phyloP scores from a whole-genome alignment of 768 basidiomycete species.

The Pisolithus tinctorius region DNA sequence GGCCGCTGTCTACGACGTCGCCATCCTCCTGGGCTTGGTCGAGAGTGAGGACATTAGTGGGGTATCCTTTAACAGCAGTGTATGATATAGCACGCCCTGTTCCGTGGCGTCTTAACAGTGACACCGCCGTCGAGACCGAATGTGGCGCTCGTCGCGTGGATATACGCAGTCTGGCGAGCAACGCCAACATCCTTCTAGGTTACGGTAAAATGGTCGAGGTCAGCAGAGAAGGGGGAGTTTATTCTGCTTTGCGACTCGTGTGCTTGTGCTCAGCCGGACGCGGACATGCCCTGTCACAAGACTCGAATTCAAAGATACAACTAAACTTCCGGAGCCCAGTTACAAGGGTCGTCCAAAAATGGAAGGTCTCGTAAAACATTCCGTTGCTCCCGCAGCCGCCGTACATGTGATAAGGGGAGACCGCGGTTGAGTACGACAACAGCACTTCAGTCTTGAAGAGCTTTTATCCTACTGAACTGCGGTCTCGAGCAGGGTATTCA shows the following conservation, averaged over 20 bases:
- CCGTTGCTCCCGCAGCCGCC: too few species aligned
- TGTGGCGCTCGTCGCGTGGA: background rate
- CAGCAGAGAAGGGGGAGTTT: too few species aligned
- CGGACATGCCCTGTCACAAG: too few species aligned
- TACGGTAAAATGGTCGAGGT: background rate
- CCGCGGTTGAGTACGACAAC: too few species aligned
- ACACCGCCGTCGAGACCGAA: background rate
- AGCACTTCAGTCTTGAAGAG: too few species aligned
- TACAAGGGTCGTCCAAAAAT: background rate
- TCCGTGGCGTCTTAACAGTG: background rate
- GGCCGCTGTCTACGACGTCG: slow-evolving; percentile 4
- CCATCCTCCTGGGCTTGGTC: slow-evolving; percentile 2
- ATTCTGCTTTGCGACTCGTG: too few species aligned
- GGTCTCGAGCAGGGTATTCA: too few species aligned
- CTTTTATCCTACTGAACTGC: too few species aligned
- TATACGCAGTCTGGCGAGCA: slow-evolving; percentile 4
- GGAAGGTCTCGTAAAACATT: slow-evolving; percentile 2
- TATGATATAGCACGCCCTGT: slow-evolving; percentile 12
- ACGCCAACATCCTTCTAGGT: background rate
- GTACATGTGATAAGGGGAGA: too few species aligned
- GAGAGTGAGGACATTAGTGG: slow-evolving; percentile 3
- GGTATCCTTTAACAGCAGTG: slow-evolving; percentile 1
- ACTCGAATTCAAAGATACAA: too few species aligned
- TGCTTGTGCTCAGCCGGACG: too few species aligned
- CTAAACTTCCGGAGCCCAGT: too few species aligned